Percentiles rank a stretch among this genome's conserved stretches.
These are phyloP conservation scores for Corrigiola litoralis DNA, from an alignment of 179 eudicot genomes.

Conservation along the genomic window DNA sequence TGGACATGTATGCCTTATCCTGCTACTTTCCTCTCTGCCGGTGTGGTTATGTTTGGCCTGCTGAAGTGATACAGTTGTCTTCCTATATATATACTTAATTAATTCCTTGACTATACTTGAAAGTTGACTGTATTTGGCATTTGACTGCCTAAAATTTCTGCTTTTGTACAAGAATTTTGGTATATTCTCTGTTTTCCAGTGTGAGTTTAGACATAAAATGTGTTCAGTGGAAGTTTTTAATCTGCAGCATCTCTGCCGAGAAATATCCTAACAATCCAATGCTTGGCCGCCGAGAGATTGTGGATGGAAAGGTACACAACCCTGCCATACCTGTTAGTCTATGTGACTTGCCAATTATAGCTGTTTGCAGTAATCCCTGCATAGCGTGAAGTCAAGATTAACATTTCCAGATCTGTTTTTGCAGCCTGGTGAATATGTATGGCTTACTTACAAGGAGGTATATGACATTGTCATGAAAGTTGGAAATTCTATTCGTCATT, in stretches of 20 bases:
- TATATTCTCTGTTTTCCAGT: no score
- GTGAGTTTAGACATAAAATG: background rate
- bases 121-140: background rate
- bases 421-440: slow-evolving; percentile 76
- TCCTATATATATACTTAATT: background rate
- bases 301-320: slow-evolving; percentile 71
- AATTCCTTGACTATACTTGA: background rate
- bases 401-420: slow-evolving; percentile 17
- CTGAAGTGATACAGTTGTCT: background rate
- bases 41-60: background rate
- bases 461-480: slow-evolving; percentile 60
- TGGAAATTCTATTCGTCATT: slow-evolving; percentile 72
- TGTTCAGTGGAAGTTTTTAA: background rate
- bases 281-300: slow-evolving; percentile 81
- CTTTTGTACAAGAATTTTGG: background rate
- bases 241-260: slow-evolving; percentile 69
- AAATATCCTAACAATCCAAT: slow-evolving; percentile 65
- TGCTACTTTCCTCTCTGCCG: background rate
- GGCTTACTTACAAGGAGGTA: slow-evolving; percentile 86
- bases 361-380: background rate
- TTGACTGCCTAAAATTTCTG: background rate
- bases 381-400: background rate
- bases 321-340: background rate
- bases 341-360: background rate
- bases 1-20: background rate